Conservation (phyloP, 345 rosid genomes). For the Toxicodendron radicans region DNA sequence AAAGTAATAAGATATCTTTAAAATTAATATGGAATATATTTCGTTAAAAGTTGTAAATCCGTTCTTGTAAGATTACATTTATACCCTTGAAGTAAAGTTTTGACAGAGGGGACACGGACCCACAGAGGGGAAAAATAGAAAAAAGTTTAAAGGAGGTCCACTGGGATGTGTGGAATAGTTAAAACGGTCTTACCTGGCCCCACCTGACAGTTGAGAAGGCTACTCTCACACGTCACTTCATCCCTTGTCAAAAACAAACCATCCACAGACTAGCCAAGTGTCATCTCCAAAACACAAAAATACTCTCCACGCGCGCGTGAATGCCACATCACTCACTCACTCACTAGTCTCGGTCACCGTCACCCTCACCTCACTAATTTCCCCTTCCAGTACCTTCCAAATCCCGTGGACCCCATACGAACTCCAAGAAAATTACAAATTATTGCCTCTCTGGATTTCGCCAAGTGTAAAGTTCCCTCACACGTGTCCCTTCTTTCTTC, state of each 20-base stretch:
- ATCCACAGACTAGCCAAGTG: not conserved
- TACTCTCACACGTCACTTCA: not conserved
- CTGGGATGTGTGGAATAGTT: not conserved
- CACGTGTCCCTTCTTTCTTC: not conserved
- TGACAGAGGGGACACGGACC: not conserved
- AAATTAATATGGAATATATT: no score
- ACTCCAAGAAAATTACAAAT: not conserved
- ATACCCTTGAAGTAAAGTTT: no score
- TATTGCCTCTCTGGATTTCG: not conserved
- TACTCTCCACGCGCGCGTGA: not conserved
- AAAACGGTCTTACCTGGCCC: conserved; percentile 5
- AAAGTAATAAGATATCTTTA: no score
- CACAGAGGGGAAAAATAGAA: not conserved
- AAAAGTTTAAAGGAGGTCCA: not conserved
- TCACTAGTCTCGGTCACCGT: not conserved
- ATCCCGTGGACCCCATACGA: not conserved
- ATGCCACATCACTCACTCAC: no score
- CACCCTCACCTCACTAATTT: not conserved
- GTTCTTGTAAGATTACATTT: no score
- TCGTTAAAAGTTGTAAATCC: no score
- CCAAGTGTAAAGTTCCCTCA: conserved; percentile 18
- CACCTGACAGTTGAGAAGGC: conserved; percentile 12
- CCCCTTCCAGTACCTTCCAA: conserved; percentile 9
- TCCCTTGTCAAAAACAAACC: not conserved
- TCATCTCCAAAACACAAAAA: not conserved